Base-by-base conservation (phyloP, 2,329 filamentous ascomycete genomes). In the Endoconidiophora laricicola region DNA sequence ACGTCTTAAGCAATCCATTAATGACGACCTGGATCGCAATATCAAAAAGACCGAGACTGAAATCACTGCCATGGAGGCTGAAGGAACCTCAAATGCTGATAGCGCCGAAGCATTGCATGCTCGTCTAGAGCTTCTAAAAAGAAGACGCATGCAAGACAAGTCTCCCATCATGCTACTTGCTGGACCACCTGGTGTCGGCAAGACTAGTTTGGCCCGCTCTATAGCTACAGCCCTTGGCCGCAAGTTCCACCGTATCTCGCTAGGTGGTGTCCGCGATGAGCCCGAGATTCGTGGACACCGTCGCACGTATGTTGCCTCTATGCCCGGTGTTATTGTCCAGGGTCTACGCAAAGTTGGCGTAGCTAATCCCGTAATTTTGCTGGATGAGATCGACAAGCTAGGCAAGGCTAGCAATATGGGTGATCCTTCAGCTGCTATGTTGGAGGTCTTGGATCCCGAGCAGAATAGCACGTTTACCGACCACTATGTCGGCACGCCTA, bases 341-440 rank as follows among this genome's bases (percentile, higher is more conserved):
- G 91, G 90, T 0, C 63, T 98, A 50, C 88, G 91, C 67, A 98
- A 96, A 68, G 90, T 93, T 29, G 90, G 88, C 44, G 90, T 96
- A 18, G 79, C 86, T 2, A 98, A 98, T 61, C 91, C 91, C 0
- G 90, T 98, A 51, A 85, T 98, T 66, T 68, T 98, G 43, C 78
- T 98, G 10, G 91, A 98, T 60, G 91, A 98, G 68, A 95, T 98
- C 57, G 91, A 98, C 71, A 98, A 98, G 71, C 76, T 98, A 54
- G 87, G 88, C 55, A 79, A 81, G 53, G 80, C 86, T 36, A 96
- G 90, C 62, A 83, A 91, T 63, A 88, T 98, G 57, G 91, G 91
- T 39, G 91, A 98, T 60, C 91, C 91, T 3, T 93, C 86, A 18
- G 91, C 91, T 20, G 91, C 91, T 6, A 95, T 98, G 90, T 78